Conservation (phyloP, 257 asterid genomes). For the Solanum etuberosum region DNA sequence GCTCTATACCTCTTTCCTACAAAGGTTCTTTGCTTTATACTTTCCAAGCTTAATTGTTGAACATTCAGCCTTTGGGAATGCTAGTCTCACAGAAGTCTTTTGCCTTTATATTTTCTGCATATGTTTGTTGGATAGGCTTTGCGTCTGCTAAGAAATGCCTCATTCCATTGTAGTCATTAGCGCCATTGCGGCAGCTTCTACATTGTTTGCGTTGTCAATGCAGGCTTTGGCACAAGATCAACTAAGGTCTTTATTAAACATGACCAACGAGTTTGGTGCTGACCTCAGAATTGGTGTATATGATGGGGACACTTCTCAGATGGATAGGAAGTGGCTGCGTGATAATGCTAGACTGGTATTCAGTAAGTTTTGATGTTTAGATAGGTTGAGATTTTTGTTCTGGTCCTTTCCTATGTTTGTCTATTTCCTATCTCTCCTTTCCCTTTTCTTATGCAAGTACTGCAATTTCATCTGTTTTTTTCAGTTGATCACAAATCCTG, state of each 20-base stretch:
- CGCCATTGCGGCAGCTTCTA: neutral
- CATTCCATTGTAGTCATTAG: neutral
- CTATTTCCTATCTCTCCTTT: neutral
- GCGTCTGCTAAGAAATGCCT: slow-evolving; percentile 2
- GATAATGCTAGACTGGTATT: slow-evolving; percentile 89
- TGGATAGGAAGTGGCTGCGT: slow-evolving; percentile 71
- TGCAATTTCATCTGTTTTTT: slow-evolving; percentile 16
- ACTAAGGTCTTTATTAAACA: slow-evolving; percentile 50
- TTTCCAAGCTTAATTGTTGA: neutral
- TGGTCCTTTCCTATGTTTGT: neutral
- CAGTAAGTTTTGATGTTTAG: slow-evolving; percentile 10
- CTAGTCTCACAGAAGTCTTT: neutral
- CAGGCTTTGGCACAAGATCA: slow-evolving; percentile 99
- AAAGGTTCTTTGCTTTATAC: slow-evolving; percentile 36
- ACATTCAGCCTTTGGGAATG: neutral
- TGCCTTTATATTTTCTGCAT: neutral
- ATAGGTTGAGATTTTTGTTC: neutral
- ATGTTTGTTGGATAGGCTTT: neutral
- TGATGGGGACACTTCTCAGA: slow-evolving; percentile 90
- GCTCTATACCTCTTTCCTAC: slow-evolving; percentile 93
- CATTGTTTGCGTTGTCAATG: slow-evolving; percentile 12
- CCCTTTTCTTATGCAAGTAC: neutral
- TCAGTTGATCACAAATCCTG: slow-evolving; percentile 97
- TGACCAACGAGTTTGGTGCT: slow-evolving; percentile 50
- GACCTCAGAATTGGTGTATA: slow-evolving; percentile 73